Evolutionary conservation across 192 early-diverging fungal species (phyloP).

Genomic region (Mortierella alpina): DNA sequence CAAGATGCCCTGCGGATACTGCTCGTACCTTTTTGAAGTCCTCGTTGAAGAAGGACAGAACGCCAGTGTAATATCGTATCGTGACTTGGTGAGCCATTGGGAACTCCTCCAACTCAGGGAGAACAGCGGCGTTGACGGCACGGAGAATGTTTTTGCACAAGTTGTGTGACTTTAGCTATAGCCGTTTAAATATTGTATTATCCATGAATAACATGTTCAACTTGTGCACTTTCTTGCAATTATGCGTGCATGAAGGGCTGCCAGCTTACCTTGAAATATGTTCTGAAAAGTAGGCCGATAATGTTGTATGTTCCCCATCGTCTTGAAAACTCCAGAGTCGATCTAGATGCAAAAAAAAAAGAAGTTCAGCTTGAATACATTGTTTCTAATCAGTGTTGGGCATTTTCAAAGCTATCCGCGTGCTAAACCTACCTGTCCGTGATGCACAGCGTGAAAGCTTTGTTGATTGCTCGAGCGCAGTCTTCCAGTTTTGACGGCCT

Average conservation of each 20-base stretch:
- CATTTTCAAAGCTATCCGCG: neutral
- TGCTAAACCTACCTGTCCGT: constrained; percentile 76
- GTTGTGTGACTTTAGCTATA: constrained; percentile 78
- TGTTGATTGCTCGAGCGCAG: constrained; percentile 86
- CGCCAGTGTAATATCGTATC: constrained; percentile 88
- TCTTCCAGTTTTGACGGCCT: constrained; percentile 79
- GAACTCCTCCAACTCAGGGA: constrained; percentile 79
- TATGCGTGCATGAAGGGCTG: neutral
- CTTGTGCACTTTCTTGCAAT: neutral
- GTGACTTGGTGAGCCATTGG: constrained; percentile 89
- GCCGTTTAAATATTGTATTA: neutral
- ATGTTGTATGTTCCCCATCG: constrained; percentile 96
- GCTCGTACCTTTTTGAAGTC: constrained; percentile 71
- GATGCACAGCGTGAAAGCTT: constrained; percentile 88
- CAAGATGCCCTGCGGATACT: neutral
- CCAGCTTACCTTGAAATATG: constrained; percentile 77
- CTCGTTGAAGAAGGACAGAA: constrained; percentile 88
- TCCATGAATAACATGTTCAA: neutral
- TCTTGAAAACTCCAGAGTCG: constrained; percentile 66
- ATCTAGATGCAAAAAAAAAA: constrained; percentile 21
- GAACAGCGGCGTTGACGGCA: constrained; percentile 75
- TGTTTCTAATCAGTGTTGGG: neutral
- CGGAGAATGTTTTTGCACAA: constrained; percentile 86
- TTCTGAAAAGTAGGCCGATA: constrained; percentile 85
- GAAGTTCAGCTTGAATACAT: constrained; percentile 1